phyloP scores from a whole-genome alignment of 305 asterid species.

The Fraxinus nigra region DNA sequence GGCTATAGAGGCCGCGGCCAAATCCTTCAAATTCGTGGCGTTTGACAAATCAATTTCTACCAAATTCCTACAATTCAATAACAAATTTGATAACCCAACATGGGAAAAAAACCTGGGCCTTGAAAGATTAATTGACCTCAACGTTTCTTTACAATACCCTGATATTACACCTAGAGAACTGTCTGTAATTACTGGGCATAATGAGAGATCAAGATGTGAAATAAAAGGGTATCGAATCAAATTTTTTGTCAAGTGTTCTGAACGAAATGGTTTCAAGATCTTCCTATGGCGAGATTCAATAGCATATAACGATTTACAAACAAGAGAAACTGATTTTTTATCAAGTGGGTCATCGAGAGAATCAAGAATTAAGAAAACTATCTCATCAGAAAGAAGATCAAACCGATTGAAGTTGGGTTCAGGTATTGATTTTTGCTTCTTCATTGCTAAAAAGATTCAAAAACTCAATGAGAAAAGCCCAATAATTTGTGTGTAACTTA shows the following conservation, averaged over 20 bases:
- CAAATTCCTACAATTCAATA: slow-evolving; percentile 57
- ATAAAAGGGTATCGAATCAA: slow-evolving; percentile 47
- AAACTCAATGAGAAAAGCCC: neutral
- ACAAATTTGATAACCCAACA: slow-evolving; percentile 60
- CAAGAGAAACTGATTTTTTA: slow-evolving; percentile 62
- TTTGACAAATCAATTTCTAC: slow-evolving; percentile 78
- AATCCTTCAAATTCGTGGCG: slow-evolving; percentile 64
- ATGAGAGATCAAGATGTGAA: slow-evolving; percentile 63
- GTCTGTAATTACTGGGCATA: slow-evolving; percentile 67
- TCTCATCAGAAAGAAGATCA: slow-evolving; percentile 67
- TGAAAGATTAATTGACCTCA: slow-evolving; percentile 53
- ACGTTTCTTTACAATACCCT: slow-evolving; percentile 25
- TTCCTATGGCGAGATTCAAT: slow-evolving; percentile 41
- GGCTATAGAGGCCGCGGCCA: slow-evolving; percentile 63
- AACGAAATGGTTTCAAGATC: slow-evolving; percentile 52
- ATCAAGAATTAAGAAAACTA: slow-evolving; percentile 62
- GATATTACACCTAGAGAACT: slow-evolving; percentile 42
- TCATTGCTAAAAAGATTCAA: slow-evolving; percentile 28
- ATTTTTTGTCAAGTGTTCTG: slow-evolving; percentile 53
- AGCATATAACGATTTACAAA: slow-evolving; percentile 53
- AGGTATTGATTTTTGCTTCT: slow-evolving; percentile 30
- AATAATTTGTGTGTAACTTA: neutral
- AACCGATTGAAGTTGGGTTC: slow-evolving; percentile 45
- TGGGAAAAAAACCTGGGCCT: slow-evolving; percentile 60
- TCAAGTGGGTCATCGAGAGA: slow-evolving; percentile 58